phyloP scores from a whole-genome alignment of 768 basidiomycete species.

The Amanita exitialis region DNA sequence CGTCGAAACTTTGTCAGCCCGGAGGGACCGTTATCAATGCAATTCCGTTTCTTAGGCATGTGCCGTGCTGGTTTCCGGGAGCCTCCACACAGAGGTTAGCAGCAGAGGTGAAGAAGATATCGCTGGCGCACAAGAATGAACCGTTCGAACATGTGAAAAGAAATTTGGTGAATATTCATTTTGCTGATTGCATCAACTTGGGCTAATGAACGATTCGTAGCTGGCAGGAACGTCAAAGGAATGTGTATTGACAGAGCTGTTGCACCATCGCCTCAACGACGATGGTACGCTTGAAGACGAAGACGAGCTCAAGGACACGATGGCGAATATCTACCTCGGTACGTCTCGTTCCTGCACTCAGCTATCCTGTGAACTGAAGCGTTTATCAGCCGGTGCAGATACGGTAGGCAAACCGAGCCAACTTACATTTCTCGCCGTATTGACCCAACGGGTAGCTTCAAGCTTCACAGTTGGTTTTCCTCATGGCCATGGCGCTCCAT shows the following conservation, averaged over 20 bases:
- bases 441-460: background rate
- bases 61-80: slow-evolving; percentile 9
- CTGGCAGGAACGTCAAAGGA: background rate
- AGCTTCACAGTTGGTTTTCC: background rate
- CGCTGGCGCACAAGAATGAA: background rate
- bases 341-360: background rate
- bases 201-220: background rate
- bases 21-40: slow-evolving; percentile 4
- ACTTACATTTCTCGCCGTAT: background rate
- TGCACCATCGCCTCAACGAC: background rate
- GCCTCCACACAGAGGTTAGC: slow-evolving; percentile 3
- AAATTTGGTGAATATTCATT: background rate
- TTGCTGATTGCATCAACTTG: background rate
- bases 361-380: background rate
- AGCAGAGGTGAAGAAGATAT: background rate
- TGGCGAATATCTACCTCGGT: background rate
- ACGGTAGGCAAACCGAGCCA: background rate
- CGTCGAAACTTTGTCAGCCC: background rate
- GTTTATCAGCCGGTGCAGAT: background rate
- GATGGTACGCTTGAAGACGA: background rate
- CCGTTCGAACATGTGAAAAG: background rate
- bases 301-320: background rate
- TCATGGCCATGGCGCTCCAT: too few species aligned
- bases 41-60: slow-evolving; percentile 1
- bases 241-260: background rate